Base-by-base conservation (phyloP, 1,284 basidiomycete species). In the Cutaneotrichosporon cutaneum region DNA sequence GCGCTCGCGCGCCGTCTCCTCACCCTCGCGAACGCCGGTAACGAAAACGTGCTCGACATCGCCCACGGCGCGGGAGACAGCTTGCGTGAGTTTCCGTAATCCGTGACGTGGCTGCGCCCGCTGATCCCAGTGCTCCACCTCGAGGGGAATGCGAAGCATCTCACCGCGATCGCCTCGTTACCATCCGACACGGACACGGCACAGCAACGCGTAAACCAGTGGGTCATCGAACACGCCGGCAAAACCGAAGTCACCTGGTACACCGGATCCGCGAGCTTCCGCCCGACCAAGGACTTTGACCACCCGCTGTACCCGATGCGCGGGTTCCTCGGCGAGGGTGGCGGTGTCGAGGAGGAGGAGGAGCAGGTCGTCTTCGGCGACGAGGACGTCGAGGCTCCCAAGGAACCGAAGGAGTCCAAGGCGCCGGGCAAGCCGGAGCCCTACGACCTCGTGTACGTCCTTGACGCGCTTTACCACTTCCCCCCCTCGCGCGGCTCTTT, bases 391-490 rank as follows among this genome's bases (percentile, higher is more conserved):
- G 16, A 33, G 21, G 53, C 21, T 22, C n/a, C 7, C 54, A 56
- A 10, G n/a, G 16, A 30, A 26, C 16, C 14, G 18, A 14, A 51
- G 27, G 18, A 51, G 48, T 14, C 27, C 42, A 21, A 48, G 10
- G 6, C 32, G 7, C 4, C 45, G 11, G 44, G 26, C n/a, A n/a
- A n/a, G n/a, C 14, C 48, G 8, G 55, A 75, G 16, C 67, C 67
- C 18, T 81, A 76, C 68, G 74, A 78, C 64, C 70, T 78, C 42
- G 70, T 81, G 39, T 76, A 78, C 67, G 71, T 86, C 6, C 81
- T 89, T 30, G 88, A 90, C 71, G 88, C 87, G 62, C 86, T 87
- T 2, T 89, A 88, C 72, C 88, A 90, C 72, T 88, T 88, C 72
- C 71, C 81, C 9, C 84, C 85, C 1, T 82, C 86, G 22, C 61